Evolutionary conservation across 2,329 filamentous ascomycete genomes (phyloP).

Genomic region (Paraphaeosphaeria sporulosa): DNA sequence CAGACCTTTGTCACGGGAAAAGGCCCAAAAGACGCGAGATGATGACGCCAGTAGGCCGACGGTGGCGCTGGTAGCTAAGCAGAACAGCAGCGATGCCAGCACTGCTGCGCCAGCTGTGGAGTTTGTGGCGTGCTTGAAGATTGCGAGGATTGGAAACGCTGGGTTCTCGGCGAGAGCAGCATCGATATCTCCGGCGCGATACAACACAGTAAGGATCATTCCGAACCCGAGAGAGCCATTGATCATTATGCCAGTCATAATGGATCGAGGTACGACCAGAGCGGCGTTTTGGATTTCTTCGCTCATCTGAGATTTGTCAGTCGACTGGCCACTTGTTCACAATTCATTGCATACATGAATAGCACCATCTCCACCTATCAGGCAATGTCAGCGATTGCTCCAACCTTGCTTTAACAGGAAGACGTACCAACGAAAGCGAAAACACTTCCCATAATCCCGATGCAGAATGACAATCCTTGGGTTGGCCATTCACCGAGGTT

Average conservation of each 20-base stretch:
- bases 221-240: constrained; percentile 46
- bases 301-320: constrained; percentile 31
- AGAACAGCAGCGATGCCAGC: constrained; percentile 47
- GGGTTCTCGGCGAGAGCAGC: constrained; percentile 42
- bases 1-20: constrained; percentile 50
- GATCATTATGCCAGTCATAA: constrained; percentile 42
- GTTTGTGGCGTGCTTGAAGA: constrained; percentile 49
- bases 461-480: constrained; percentile 47
- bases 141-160: constrained; percentile 56
- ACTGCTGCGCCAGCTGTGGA: constrained; percentile 51
- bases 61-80: constrained; percentile 44
- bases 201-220: constrained; percentile 44
- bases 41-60: constrained; percentile 48
- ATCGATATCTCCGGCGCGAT: constrained; percentile 46
- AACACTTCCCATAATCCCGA: constrained; percentile 1
- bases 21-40: constrained; percentile 50
- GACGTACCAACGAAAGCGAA: constrained; percentile 4
- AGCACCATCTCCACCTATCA: constrained; percentile 39
- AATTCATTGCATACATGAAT: constrained; percentile 40
- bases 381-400: background rate
- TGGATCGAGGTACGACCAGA: constrained; percentile 36
- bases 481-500: constrained; percentile 54
- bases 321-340: background rate
- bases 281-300: constrained; percentile 36
- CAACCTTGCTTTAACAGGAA: background rate